Percentiles rank a stretch among this genome's conserved stretches.
phyloP scores from a whole-genome alignment of 176 grass and related monocot genomes.

The Lolium perenne region DNA sequence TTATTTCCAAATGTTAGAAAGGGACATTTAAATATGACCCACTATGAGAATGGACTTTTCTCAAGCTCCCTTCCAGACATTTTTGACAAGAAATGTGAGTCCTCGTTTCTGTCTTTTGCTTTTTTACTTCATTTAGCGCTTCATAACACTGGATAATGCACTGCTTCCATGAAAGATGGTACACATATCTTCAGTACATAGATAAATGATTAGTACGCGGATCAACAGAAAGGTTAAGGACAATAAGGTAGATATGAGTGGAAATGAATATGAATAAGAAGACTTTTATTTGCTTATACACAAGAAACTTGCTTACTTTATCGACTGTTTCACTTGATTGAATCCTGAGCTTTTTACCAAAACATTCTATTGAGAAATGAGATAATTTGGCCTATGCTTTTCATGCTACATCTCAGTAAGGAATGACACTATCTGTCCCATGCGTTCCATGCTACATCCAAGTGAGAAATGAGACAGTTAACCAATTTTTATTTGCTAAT shows the following conservation, averaged over 20 bases:
- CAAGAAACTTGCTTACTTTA: conserved; percentile 37
- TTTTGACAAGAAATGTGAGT: conserved; percentile 82
- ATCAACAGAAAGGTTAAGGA: neutral
- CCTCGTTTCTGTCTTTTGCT: conserved; percentile 21
- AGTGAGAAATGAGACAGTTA: conserved; percentile 15
- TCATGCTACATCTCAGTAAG: neutral
- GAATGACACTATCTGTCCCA: neutral
- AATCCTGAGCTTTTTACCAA: conserved; percentile 17
- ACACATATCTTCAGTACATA: conserved; percentile 1
- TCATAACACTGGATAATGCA: conserved; percentile 16
- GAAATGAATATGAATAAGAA: neutral
- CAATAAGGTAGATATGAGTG: conserved; percentile 7
- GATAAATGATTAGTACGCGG: neutral
- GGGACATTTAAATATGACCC: conserved; percentile 42
- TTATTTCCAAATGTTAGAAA: conserved; percentile 56
- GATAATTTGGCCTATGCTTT: neutral
- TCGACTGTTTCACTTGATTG: neutral
- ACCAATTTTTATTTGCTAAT: conserved; percentile 37
- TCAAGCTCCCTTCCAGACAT: conserved; percentile 86
- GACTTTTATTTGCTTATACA: neutral
- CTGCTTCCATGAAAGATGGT: neutral
- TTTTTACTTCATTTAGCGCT: conserved; percentile 18
- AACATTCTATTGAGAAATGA: conserved; percentile 14
- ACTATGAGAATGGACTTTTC: conserved; percentile 68
- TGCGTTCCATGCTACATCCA: conserved; percentile 23